Base-by-base conservation (phyloP, 345 rosid genomes). In the rapeseed (Brassica napus) region DNA sequence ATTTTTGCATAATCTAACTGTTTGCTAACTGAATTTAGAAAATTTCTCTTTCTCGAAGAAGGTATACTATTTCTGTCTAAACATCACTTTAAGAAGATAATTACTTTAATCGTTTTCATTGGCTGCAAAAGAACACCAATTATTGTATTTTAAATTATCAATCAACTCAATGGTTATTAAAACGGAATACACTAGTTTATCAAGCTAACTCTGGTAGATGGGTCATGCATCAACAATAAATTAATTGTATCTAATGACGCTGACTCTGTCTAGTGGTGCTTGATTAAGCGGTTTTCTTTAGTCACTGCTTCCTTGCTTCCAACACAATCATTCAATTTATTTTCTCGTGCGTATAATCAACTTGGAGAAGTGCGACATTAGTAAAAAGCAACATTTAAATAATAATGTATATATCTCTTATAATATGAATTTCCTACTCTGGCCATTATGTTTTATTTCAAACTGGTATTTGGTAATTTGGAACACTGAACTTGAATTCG, bases 261-360 rank as follows among this genome's bases (percentile, higher is more conserved):
- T 62, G 75, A 74, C 61, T 62, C 14, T 55, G 39, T 44, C 59
- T 78, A 58, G 58, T 65, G 31, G 34, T 71, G 81, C 35, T 67
- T 74, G 70, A 54, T 79, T 68, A 79, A 73, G 5, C 31, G 23
- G 44, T 60, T 58, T 72, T 72, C 44, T 35, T 54, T 63, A 21
- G 12, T 55, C 76, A 63, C 23, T 80, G 79, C 83, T 80, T 80
- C 83, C 79, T 64, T 75, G 75, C 76, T 80, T 80, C 79, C 76
- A 80, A 64, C 83, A 80, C 79, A 31, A 18, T 32, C 31, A 34
- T 67, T 73, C 15, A 9, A 11, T 16, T 34, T 10, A 3, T 12
- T 28, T 59, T 26, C 42, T 34, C 31, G 34, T 7, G 63, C 65
- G 71, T 28, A 28, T 69, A 74, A 54, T 69, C 62, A 63, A 68